These are phyloP conservation scores for Xylaria acuta DNA, from an alignment of 495 filamentous ascomycete species.

Conservation along the genomic window DNA sequence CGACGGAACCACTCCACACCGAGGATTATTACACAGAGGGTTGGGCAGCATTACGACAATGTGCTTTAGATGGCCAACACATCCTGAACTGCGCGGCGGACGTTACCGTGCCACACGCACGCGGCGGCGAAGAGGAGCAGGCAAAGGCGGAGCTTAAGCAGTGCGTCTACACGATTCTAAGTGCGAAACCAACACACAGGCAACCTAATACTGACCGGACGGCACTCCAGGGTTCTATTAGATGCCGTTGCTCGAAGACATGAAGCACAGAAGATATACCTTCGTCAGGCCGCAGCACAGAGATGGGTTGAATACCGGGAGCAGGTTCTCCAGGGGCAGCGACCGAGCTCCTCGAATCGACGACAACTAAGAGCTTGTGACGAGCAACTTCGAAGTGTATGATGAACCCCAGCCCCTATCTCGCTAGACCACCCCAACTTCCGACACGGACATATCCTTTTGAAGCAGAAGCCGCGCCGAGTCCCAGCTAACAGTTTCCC, in stretches of 20 bases:
- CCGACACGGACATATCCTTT: neutral
- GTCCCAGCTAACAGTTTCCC: constrained; percentile 28
- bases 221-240: constrained; percentile 67
- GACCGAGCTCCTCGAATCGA: constrained; percentile 63
- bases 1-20: constrained; percentile 59
- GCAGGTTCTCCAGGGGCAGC: constrained; percentile 67
- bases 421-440: neutral
- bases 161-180: constrained; percentile 53
- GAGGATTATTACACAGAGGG: constrained; percentile 83
- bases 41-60: constrained; percentile 77
- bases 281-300: constrained; percentile 75
- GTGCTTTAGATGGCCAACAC: constrained; percentile 73
- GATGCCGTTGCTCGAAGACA: constrained; percentile 82
- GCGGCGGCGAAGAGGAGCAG: constrained; percentile 67
- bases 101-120: constrained; percentile 66
- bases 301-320: constrained; percentile 81
- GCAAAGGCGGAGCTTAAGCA: constrained; percentile 77
- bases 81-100: constrained; percentile 69
- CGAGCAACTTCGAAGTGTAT: constrained; percentile 66
- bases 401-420: constrained; percentile 34
- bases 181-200: neutral
- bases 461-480: neutral
- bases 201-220: constrained; percentile 30
- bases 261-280: constrained; percentile 84
- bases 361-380: constrained; percentile 65